Conservation (phyloP, 257 asterid genomes). For the Nicotiana paniculata region DNA sequence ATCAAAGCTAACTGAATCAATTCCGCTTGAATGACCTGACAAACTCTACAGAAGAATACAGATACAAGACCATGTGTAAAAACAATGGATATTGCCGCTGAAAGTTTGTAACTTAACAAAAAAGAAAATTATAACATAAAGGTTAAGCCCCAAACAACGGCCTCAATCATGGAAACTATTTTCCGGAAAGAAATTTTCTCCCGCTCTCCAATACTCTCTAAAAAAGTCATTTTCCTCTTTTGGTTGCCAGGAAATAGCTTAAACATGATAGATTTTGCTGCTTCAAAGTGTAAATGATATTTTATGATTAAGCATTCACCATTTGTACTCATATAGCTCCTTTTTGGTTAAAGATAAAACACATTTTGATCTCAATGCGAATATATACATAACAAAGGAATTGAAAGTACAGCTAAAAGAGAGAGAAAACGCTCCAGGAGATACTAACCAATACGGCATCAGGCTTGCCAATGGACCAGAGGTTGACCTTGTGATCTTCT, state of each 20-base stretch:
- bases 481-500: slow-evolving; percentile 98
- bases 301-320: neutral
- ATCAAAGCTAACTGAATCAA: slow-evolving; percentile 97
- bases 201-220: too few relatives aligned
- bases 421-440: slow-evolving; percentile 5
- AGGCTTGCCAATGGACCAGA: slow-evolving; percentile 99
- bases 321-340: neutral
- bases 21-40: slow-evolving; percentile 98
- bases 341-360: neutral
- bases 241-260: neutral
- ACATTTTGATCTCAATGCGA: neutral
- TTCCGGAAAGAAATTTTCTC: too few relatives aligned
- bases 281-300: neutral
- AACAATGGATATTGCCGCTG: neutral
- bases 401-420: neutral
- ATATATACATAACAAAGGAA: neutral
- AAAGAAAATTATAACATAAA: neutral
- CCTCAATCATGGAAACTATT: neutral
- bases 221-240: too few relatives aligned
- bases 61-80: slow-evolving; percentile 13
- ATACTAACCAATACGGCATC: slow-evolving; percentile 80
- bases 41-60: slow-evolving; percentile 61
- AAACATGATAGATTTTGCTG: neutral
- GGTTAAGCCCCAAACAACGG: neutral
- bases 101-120: neutral